Base-by-base conservation (phyloP, 2,329 filamentous ascomycete species). In the Volutella citrinella region DNA sequence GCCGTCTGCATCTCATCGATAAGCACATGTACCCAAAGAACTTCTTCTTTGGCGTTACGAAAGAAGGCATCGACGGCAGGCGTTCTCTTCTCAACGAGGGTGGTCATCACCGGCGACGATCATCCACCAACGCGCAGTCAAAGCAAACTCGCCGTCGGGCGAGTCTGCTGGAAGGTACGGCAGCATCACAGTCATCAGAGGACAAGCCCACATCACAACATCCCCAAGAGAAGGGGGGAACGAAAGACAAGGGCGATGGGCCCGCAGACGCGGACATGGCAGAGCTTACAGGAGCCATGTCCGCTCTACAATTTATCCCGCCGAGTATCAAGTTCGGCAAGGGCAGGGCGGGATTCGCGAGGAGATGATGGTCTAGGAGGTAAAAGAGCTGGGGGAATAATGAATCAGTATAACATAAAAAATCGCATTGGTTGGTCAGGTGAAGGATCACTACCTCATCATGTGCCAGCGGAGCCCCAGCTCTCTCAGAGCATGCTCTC, bases 21-120 rank as follows among this genome's bases (percentile, higher is more conserved):
- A 96, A 95, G 65, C 93, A 98, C 62, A 76, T 83, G 65, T 98
- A 93, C 56, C 91, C 90, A 10, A 80, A 78, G 56, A 85, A 87
- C 52, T 95, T 89, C 64, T 91, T 94, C 61, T 95, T 94, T 52
- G 79, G 80, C 30, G 78, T 97, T 32, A 84, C 94, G 4, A 87
- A 89, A 46, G 80, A 87, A 42, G 93, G 93, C n/a, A 86, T 96
- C 41, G 91, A 96, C 54, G 83, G 83, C 29, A 78, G 87, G 32
- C 80, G 72, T 26, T 95, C 88, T 13, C 79, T 98, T 63, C 69
- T 97, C 10, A 69, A 78, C 30, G 74, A 82, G n/a, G 60, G 64
- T 10, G 63, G 66, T 6, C 68, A 72, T 45, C 65, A 66, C 37
- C 66, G 69, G 25, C 61, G 68, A 30, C 68, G 66, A 34, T 74